A percentile compares a stretch with the other conserved stretches of the same genome.
These are phyloP conservation scores for Phyllosticta citriasiana DNA, from an alignment of 2,329 filamentous ascomycete species.

Conservation along the genomic window DNA sequence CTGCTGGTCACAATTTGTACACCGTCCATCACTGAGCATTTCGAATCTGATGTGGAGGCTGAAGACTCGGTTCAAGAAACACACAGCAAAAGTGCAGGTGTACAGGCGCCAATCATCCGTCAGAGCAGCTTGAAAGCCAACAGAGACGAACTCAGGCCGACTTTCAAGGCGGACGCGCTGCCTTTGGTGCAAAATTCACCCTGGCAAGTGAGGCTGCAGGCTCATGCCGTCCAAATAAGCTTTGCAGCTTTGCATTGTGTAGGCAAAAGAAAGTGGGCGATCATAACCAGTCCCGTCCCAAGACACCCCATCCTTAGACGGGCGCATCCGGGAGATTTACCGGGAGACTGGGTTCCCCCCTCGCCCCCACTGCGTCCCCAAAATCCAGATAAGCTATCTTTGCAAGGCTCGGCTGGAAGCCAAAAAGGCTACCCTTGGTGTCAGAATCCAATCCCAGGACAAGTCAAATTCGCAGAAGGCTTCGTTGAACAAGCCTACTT, in stretches of 20 bases:
- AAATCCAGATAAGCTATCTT: neutral
- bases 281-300: neutral
- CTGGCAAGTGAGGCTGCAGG: neutral
- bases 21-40: neutral
- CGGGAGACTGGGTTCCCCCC: neutral
- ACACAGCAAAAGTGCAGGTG: neutral
- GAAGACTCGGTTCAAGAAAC: neutral
- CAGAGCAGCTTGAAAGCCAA: neutral
- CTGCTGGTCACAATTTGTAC: neutral
- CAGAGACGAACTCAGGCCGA: neutral
- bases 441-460: neutral
- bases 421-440: neutral
- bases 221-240: neutral
- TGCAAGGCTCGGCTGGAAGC: neutral
- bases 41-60: neutral
- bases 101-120: neutral
- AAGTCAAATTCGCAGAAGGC: neutral
- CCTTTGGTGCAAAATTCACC: neutral
- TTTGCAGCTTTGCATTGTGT: neutral
- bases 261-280: neutral
- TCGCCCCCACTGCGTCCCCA: neutral
- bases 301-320: neutral
- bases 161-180: neutral
- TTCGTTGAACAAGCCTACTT: neutral
- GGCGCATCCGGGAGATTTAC: neutral